These are phyloP conservation scores for Penicillium sp. DNA, from an alignment of 2,329 filamentous ascomycete genomes.

Conservation along the genomic window DNA sequence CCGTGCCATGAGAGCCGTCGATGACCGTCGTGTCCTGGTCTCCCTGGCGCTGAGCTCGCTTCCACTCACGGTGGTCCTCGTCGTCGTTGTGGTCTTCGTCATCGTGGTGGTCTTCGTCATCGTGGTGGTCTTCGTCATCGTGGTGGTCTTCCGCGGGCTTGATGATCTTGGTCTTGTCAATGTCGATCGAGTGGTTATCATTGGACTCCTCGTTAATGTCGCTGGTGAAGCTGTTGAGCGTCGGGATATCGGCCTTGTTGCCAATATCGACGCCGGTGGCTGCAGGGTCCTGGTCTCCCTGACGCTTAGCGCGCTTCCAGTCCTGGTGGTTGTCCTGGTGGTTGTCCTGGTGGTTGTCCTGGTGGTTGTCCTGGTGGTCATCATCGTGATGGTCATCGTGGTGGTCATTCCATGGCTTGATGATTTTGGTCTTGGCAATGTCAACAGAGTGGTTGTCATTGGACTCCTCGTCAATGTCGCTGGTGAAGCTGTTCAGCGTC, in stretches of 20 bases:
- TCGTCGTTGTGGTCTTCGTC: not conserved
- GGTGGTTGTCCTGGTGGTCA: too few relatives aligned
- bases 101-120: too few relatives aligned
- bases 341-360: too few relatives aligned
- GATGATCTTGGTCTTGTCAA: not conserved
- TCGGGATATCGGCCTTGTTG: slow-evolving; percentile 10
- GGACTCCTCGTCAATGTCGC: slow-evolving; percentile 23
- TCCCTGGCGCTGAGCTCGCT: not conserved
- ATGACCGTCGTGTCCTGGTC: not conserved
- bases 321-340: too few relatives aligned
- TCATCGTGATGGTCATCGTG: too few relatives aligned
- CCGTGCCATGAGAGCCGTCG: not conserved
- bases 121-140: too few relatives aligned
- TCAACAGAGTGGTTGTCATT: slow-evolving; percentile 33
- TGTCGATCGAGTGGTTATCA: slow-evolving; percentile 20
- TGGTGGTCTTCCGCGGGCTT: too few relatives aligned
- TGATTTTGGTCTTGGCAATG: not conserved
- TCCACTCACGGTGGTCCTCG: not conserved
- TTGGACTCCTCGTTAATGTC: slow-evolving; percentile 10
- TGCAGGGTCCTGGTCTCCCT: too few relatives aligned
- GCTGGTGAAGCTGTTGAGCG: slow-evolving; percentile 13
- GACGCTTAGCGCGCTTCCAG: too few relatives aligned
- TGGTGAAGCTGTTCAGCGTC: slow-evolving; percentile 18
- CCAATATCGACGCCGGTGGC: slow-evolving; percentile 24
- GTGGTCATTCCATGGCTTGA: not conserved